Base-by-base conservation (phyloP, 2,329 filamentous ascomycete species). In the Dactylellina cionopaga region DNA sequence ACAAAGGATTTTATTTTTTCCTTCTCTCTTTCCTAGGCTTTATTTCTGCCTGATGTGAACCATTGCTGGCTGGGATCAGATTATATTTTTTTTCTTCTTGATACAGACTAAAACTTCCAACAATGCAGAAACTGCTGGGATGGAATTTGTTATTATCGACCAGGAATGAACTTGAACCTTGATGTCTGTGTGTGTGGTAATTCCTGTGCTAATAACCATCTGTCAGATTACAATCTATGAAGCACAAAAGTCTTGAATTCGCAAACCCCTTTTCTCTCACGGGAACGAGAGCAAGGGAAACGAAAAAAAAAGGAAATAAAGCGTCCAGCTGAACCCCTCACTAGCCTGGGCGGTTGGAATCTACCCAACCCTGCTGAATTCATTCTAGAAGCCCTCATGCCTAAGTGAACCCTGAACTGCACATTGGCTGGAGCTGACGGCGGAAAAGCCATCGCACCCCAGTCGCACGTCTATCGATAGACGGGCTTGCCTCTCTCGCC, bases 91-190 rank as follows among this genome's bases (percentile, higher is more conserved):
- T n/a, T n/a, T 60, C 54, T 41, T 60, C 55, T 2, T 25, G 43
- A 44, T 33, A 60, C 19, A 59, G 6, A 59, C 31, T 17, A 39
- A 44, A 46, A 24, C 9, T 17, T 9, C 39, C 41, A 59, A 44
- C 39, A 46, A 47, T 46, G 39, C 22, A 43, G 25, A 60, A 49
- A 37, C 43, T 43, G 22, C 58, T 41, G 56, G 56, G 56, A 52
- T 63, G 22, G 58, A 63, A 63, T 63, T 63, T 63, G 58, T 63
- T 63, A 63, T 63, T 63, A 52, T 63, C 25, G 44, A 43, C 58
- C 58, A 52, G 58, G 58, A 63, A 52, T 63, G 10, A 19, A 19
- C 43, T n/a, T 60, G 33, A 19, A 25, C 25, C 31, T 59, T 27
- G 39, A 49, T 60, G 56, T 41, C 54, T 46, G 15, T 29, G 33